Base-by-base conservation (phyloP, 768 basidiomycete species). In the Tylopilus vinaceipallidus region DNA sequence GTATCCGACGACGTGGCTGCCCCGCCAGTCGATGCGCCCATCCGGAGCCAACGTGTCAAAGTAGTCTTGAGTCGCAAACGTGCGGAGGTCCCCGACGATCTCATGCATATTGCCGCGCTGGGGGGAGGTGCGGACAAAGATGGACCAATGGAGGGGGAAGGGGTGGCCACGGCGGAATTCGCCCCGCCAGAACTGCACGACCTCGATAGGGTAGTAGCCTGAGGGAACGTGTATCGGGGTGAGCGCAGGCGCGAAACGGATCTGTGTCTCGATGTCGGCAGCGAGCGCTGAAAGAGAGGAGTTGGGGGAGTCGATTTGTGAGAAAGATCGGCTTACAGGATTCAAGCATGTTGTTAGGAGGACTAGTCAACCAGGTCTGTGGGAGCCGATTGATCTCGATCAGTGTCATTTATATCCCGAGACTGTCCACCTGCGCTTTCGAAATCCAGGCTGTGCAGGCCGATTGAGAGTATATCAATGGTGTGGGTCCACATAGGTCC, bases 131-230 rank as follows among this genome's bases (percentile, higher is more conserved):
- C 54, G 65, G 45, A 68, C 27, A 41, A 59, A 10, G 56, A 66
- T 59, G 12, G 57, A 43, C 65, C 65, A 66, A 47, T 66, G 66
- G 1, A 66, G 37, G 8, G 53, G 64, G 5, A 36, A 29, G 8
- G 59, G 62, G 2, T 5, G 38, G 5, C 48, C 47, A 1, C 14
- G 38, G 3, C 22, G 1, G 39, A 45, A 50, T 29, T 61, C 54
- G 16, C 65, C 65, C 17, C 58, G 65, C 61, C 64, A 66, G 42
- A 54, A 63, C 33, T 66, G 65, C 47, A 55, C 47, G 29, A 66
- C 45, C 23, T 68, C 59, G 39, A 68, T 58, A 24, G 59, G 52
- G 45, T 52, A 63, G 32, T 26, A 44, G 9, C 53, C 58, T 1
- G 30, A 8, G 7, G 60, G 65, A 22, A 62, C 58, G 4, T 16